phyloP scores from a whole-genome alignment of 1,139 yeast species.

The Wickerhamomyces sp. region DNA sequence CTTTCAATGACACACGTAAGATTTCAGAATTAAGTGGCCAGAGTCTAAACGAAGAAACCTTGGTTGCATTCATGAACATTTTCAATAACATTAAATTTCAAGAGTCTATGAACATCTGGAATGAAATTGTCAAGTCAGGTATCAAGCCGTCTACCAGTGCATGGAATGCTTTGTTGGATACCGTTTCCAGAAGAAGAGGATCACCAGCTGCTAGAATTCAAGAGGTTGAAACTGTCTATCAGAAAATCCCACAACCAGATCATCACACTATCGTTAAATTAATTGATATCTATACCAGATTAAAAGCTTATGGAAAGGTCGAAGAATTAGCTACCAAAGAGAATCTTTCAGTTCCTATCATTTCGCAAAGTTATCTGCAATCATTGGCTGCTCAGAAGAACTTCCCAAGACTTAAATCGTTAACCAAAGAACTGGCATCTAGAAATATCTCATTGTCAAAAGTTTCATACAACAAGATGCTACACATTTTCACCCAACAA shows the following conservation, averaged over 20 bases:
- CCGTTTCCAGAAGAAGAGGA: constrained; percentile 31
- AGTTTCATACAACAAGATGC: constrained; percentile 36
- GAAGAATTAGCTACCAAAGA: constrained; percentile 18
- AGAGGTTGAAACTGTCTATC: constrained; percentile 33
- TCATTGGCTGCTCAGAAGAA: constrained; percentile 25
- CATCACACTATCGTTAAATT: constrained; percentile 32
- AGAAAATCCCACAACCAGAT: constrained; percentile 35
- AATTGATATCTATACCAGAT: constrained; percentile 30
- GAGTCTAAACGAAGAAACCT: constrained; percentile 15
- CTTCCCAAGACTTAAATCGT: constrained; percentile 25
- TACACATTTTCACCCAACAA: constrained; percentile 28
- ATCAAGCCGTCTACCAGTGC: constrained; percentile 29
- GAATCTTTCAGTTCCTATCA: constrained; percentile 17
- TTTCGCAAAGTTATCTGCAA: constrained; percentile 30
- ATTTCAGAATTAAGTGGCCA: constrained; percentile 13
- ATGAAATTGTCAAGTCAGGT: constrained; percentile 28
- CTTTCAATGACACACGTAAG: constrained; percentile 6
- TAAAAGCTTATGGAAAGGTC: constrained; percentile 24
- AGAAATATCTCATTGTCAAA: constrained; percentile 30
- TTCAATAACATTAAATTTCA: constrained; percentile 28
- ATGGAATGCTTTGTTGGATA: constrained; percentile 42
- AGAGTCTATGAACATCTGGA: constrained; percentile 36
- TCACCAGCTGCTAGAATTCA: constrained; percentile 26
- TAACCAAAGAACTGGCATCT: constrained; percentile 28
- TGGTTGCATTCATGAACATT: constrained; percentile 28